A percentile compares a stretch with the other conserved stretches of the same genome.
Evolutionary conservation across 1,284 basidiomycete genomes (phyloP).

Genomic region (Cutaneotrichosporon sp.): DNA sequence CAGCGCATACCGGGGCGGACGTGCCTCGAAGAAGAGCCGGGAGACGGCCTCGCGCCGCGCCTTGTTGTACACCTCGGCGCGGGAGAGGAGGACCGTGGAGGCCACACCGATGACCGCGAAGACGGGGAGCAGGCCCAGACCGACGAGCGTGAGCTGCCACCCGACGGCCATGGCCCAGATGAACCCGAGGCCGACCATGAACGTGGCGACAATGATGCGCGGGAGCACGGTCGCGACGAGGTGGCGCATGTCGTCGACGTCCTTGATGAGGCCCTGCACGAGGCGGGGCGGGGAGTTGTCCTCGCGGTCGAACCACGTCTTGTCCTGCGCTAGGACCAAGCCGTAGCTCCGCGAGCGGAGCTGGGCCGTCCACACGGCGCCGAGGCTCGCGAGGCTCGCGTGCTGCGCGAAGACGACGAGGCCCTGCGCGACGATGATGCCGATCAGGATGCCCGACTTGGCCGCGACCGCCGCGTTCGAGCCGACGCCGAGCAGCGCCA

Average conservation of each 20-base stretch:
- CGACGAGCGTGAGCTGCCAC: slow-evolving; percentile 93
- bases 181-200: slow-evolving; percentile 81
- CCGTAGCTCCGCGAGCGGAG: slow-evolving; percentile 65
- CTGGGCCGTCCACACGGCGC: slow-evolving; percentile 72
- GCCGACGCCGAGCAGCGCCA: slow-evolving; percentile 74
- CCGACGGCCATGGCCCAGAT: slow-evolving; percentile 84
- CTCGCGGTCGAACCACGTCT: slow-evolving; percentile 80
- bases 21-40: slow-evolving; percentile 80
- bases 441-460: slow-evolving; percentile 59
- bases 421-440: slow-evolving; percentile 73
- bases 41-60: slow-evolving; percentile 78
- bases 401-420: slow-evolving; percentile 71
- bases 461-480: slow-evolving; percentile 67
- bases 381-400: slow-evolving; percentile 71
- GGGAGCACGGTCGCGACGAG: slow-evolving; percentile 74
- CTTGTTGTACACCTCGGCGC: slow-evolving; percentile 78
- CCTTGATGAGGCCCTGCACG: slow-evolving; percentile 82
- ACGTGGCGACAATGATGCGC: slow-evolving; percentile 68
- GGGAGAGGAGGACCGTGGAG: slow-evolving; percentile 54
- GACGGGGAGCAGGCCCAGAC: slow-evolving; percentile 80
- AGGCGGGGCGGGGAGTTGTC: slow-evolving; percentile 66
- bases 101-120: slow-evolving; percentile 73
- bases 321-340: slow-evolving; percentile 77
- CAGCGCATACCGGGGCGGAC: slow-evolving; percentile 16
- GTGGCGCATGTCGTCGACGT: slow-evolving; percentile 83